Conservation (phyloP, 305 asterid genomes). For the Petunia hybrid region DNA sequence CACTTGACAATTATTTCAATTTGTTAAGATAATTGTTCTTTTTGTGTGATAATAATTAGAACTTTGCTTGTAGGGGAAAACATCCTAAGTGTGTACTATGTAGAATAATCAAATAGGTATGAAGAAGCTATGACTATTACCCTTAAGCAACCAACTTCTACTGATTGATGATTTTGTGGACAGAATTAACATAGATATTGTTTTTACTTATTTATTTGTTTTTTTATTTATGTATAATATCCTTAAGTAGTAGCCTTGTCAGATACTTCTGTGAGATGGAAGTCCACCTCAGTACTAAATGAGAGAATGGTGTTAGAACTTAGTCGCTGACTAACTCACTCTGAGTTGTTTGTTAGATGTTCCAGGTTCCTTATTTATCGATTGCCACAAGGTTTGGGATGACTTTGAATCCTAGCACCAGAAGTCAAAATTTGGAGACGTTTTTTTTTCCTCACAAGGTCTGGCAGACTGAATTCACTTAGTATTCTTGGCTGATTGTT, state of each 20-base stretch:
- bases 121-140: constrained; percentile 4
- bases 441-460: neutral
- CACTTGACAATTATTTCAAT: neutral
- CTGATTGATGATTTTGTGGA: neutral
- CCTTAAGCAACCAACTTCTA: neutral
- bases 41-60: neutral
- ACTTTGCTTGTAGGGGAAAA: neutral
- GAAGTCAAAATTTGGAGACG: neutral
- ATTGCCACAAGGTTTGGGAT: constrained; percentile 15
- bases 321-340: neutral
- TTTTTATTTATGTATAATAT: neutral
- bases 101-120: neutral
- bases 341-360: neutral
- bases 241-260: neutral
- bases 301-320: neutral
- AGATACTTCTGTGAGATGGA: neutral
- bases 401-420: constrained; percentile 6
- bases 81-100: neutral
- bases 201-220: neutral
- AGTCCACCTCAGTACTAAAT: constrained; percentile 2
- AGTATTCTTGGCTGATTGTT: constrained; percentile 5
- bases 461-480: neutral
- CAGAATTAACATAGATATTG: neutral
- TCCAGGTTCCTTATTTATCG: constrained; percentile 2
- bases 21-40: neutral